These are phyloP conservation scores for Rhodosporidiobolus odoratus DNA, from an alignment of 768 basidiomycete species.

Conservation along the genomic window DNA sequence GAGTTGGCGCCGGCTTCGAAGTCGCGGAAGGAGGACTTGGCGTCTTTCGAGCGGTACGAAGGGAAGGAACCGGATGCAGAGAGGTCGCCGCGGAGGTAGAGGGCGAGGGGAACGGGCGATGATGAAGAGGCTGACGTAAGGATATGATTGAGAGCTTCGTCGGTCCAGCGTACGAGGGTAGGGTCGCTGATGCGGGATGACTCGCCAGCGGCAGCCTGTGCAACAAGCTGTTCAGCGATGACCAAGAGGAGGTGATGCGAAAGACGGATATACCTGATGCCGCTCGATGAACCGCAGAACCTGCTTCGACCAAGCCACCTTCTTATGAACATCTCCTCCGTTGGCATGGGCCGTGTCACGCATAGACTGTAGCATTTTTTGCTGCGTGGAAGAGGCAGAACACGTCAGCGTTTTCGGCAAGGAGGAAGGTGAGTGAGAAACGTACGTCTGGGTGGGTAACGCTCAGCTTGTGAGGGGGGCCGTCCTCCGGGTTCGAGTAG, in stretches of 20 bases:
- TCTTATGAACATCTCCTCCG: slow-evolving; percentile 40
- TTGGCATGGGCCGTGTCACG: slow-evolving; percentile 23
- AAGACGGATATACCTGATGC: slow-evolving; percentile 45
- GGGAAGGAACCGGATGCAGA: slow-evolving; percentile 68
- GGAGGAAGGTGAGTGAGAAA: not conserved
- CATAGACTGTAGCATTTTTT: slow-evolving; percentile 32
- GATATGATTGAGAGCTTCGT: slow-evolving; percentile 62
- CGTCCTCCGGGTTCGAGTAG: slow-evolving; percentile 33
- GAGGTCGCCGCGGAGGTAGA: slow-evolving; percentile 71
- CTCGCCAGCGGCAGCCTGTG: slow-evolving; percentile 49
- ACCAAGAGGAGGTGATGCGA: slow-evolving; percentile 45
- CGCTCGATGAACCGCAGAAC: slow-evolving; percentile 74
- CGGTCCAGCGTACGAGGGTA: slow-evolving; percentile 57
- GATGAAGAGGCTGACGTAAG: slow-evolving; percentile 51
- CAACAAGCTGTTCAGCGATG: slow-evolving; percentile 46
- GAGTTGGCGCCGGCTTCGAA: slow-evolving; percentile 76
- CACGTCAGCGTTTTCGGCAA: not conserved
- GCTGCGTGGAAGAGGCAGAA: not conserved
- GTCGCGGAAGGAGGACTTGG: slow-evolving; percentile 76
- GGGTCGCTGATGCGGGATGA: slow-evolving; percentile 59
- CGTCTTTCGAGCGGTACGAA: slow-evolving; percentile 60
- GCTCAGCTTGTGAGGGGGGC: slow-evolving; percentile 34
- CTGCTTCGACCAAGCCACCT: slow-evolving; percentile 74
- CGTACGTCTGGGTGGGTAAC: slow-evolving; percentile 32
- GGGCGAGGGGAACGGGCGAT: slow-evolving; percentile 61